Evolutionary conservation across 2,329 filamentous ascomycete species (phyloP), one percentile per base, ranked within the genome.

Genomic region (Alternaria tenuissima): DNA sequence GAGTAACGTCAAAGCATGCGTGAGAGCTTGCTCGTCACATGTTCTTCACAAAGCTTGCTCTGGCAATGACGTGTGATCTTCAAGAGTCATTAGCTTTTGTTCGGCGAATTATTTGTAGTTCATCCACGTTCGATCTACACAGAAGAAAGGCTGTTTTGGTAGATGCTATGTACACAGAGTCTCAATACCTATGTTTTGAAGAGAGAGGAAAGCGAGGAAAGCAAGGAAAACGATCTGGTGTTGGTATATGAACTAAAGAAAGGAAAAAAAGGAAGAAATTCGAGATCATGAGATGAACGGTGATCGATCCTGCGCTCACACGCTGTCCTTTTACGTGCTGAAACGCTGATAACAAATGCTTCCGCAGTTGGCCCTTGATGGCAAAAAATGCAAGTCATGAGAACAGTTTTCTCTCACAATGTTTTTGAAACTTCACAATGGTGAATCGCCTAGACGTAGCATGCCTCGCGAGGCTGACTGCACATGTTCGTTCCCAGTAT

Each of bases 301-400:
- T 49, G 46, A 49, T 38, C 46, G 46, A 38, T 49, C 46, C 46
- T 49, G 46, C 46, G 46, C 46, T n/a, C 46, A 49, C 46, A 24
- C 46, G 46, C 32, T 38, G 32, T 49, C 30, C 20, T 36, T 36
- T 36, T 18, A 49, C 20, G 32, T 49, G 46, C 46, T 34, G 30
- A 18, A 49, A 49, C 46, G 46, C 32, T 49, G 32, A 49, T 49
- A 38, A 38, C 4, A 26, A 49, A 49, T 49, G 46, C 46, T 49
- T 49, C 32, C 46, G 46, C 38, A 38, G 32, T 24, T 36, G 32
- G 46, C 30, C 30, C 30, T 49, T 49, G 46, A 36, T 49, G 30
- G 30, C 32, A 36, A 49, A 38, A 49, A 14, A 49, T 49, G 46
- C 46, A 49, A 49, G 32, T 49, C 32, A 30, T 49, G 32, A 49